A percentile compares a stretch with the other conserved stretches of the same genome.
phyloP scores from a whole-genome alignment of 2,329 filamentous ascomycete species.

The Colletotrichum limetticola region DNA sequence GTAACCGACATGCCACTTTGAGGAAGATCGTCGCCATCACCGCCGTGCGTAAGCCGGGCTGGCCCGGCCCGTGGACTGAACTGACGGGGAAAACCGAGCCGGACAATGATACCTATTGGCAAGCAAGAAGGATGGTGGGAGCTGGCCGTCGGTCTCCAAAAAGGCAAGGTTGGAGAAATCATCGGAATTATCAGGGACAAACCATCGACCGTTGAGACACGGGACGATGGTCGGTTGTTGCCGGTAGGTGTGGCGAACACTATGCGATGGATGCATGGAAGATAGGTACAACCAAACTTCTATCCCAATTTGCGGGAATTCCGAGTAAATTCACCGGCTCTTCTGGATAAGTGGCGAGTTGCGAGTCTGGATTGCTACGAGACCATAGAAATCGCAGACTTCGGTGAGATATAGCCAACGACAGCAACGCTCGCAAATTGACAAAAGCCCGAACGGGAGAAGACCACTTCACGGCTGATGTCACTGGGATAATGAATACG shows the following conservation, averaged over 20 bases:
- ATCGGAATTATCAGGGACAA: constrained; percentile 16
- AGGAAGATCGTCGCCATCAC: constrained; percentile 13
- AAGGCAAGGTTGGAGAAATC: not conserved
- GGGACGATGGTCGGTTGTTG: not conserved
- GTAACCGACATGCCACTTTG: constrained; percentile 10
- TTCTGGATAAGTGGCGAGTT: not conserved
- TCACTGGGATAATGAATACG: constrained; percentile 19
- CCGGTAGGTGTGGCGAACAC: not conserved
- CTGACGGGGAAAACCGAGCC: constrained; percentile 4
- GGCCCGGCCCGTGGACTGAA: constrained; percentile 26
- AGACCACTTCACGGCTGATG: constrained; percentile 17
- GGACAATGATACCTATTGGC: not conserved
- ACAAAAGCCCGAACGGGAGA: not conserved
- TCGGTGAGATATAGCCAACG: not conserved
- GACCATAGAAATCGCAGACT: not conserved
- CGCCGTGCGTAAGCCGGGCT: constrained; percentile 26
- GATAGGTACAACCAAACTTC: too few relatives aligned
- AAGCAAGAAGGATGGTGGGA: not conserved
- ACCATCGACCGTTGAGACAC: not conserved
- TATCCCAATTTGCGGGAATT: not conserved
- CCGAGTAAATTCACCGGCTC: not conserved
- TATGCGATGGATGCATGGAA: not conserved
- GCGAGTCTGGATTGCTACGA: not conserved
- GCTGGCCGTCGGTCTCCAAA: constrained; percentile 11
- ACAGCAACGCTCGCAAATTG: not conserved